Conservation (phyloP, 1,284 basidiomycete genomes). For the Melampsora allii-populina region DNA sequence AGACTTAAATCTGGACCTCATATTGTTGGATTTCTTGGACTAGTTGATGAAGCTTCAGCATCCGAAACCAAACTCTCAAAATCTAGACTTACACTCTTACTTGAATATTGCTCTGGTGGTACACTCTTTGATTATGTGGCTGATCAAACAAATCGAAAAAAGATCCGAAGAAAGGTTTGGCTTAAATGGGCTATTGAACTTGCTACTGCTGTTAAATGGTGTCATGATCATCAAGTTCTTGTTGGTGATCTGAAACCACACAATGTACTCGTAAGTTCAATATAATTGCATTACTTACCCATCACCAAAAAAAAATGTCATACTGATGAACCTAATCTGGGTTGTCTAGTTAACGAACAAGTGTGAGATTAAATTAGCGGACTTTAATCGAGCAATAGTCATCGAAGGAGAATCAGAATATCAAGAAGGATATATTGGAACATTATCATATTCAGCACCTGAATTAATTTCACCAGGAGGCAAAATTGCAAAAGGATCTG, state of each 20-base stretch:
- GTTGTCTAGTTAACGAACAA: conserved; percentile 32
- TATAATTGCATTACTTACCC: not conserved
- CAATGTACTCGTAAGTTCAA: conserved; percentile 45
- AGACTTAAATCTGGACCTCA: too few relatives aligned
- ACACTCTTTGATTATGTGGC: conserved; percentile 53
- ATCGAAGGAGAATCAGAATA: not conserved
- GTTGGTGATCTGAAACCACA: conserved; percentile 58
- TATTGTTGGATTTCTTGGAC: too few relatives aligned
- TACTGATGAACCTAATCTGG: not conserved
- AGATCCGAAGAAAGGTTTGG: conserved; percentile 53
- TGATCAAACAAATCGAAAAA: conserved; percentile 51
- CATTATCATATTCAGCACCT: conserved; percentile 57
- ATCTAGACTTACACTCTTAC: conserved; percentile 49
- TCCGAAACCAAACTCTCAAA: too few relatives aligned
- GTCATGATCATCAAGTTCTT: conserved; percentile 55
- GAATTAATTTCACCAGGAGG: conserved; percentile 55
- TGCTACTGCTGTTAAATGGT: conserved; percentile 54
- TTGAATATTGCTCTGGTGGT: conserved; percentile 55
- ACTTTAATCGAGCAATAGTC: conserved; percentile 55
- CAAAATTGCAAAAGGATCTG: conserved; percentile 56
- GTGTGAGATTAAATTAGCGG: conserved; percentile 48
- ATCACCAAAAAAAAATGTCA: conserved; percentile 1
- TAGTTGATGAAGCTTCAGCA: too few relatives aligned
- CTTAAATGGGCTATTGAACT: conserved; percentile 54
- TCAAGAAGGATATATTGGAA: conserved; percentile 52